These are phyloP conservation scores for Capronia epimyces DNA, from an alignment of 2,329 filamentous ascomycete species.

Conservation along the genomic window DNA sequence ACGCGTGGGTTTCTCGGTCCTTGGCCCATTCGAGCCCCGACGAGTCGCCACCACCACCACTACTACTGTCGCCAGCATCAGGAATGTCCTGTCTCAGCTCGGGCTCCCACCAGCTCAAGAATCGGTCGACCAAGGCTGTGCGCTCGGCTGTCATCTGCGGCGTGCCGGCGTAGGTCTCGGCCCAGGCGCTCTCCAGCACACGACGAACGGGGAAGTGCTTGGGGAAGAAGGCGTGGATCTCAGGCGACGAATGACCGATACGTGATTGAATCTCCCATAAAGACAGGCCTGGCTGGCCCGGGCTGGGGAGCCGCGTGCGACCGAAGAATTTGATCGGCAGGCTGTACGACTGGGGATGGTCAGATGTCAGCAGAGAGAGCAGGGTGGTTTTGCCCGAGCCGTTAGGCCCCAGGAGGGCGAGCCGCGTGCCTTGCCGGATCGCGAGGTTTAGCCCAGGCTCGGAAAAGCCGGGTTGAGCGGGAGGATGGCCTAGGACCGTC, in stretches of 20 bases:
- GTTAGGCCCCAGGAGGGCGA: slow-evolving; percentile 90
- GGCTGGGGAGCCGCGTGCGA: slow-evolving; percentile 68
- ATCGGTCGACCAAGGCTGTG: slow-evolving; percentile 58
- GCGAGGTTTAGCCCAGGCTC: slow-evolving; percentile 72
- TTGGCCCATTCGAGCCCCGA: slow-evolving; percentile 26
- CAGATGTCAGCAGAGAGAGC: slow-evolving; percentile 84
- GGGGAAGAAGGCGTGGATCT: slow-evolving; percentile 91
- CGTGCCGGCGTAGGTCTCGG: slow-evolving; percentile 72
- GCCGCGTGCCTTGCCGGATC: slow-evolving; percentile 75
- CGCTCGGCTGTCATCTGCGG: slow-evolving; percentile 59
- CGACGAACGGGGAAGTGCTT: slow-evolving; percentile 66
- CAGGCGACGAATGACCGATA: slow-evolving; percentile 88
- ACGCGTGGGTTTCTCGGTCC: slow-evolving; percentile 40
- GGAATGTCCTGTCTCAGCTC: slow-evolving; percentile 61
- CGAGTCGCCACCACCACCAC: neutral
- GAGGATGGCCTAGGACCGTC: slow-evolving; percentile 68
- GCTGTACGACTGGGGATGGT: slow-evolving; percentile 91
- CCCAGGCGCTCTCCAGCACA: slow-evolving; percentile 80
- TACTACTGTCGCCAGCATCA: slow-evolving; percentile 8
- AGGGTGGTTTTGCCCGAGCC: slow-evolving; percentile 94
- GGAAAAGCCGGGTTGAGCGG: slow-evolving; percentile 43
- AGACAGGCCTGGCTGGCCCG: slow-evolving; percentile 67
- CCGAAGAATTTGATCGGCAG: slow-evolving; percentile 84
- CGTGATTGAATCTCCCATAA: slow-evolving; percentile 88
- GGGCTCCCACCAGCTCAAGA: slow-evolving; percentile 68